Conservation (phyloP, 331 rosid species). For the Dryas integrifolia region DNA sequence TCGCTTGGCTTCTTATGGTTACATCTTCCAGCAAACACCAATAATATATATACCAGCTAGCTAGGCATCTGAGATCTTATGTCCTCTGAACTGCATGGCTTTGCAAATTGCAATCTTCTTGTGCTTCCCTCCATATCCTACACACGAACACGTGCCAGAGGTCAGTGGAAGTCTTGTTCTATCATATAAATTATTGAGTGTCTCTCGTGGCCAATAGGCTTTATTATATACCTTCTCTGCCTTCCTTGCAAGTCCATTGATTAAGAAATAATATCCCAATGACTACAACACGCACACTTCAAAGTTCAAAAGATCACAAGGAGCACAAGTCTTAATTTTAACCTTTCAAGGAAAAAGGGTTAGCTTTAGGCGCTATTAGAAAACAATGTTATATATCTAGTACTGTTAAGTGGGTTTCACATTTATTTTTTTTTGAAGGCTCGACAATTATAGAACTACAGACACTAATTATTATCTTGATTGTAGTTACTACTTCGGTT, state of each 20-base stretch:
- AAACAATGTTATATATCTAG: too few relatives aligned
- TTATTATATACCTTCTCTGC: background rate
- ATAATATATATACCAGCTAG: background rate
- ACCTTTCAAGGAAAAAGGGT: too few relatives aligned
- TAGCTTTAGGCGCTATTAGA: too few relatives aligned
- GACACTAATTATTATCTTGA: too few relatives aligned
- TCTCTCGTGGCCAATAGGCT: background rate
- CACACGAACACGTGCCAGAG: background rate
- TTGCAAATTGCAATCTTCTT: background rate
- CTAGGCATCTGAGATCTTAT: background rate
- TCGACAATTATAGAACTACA: too few relatives aligned
- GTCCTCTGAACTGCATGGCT: background rate
- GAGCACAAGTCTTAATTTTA: background rate
- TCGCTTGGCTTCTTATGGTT: background rate
- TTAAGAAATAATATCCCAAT: background rate
- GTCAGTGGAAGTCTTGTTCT: background rate
- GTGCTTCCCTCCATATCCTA: constrained; percentile 6
- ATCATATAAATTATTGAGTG: background rate
- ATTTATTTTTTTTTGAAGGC: too few relatives aligned
- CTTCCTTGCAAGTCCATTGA: background rate
- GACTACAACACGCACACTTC: background rate
- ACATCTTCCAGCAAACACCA: background rate
- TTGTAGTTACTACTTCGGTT: too few relatives aligned
- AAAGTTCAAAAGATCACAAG: background rate
- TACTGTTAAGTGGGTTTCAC: too few relatives aligned